Evolutionary conservation across 2,329 filamentous ascomycete species (phyloP).

Genomic region (Pseudocercospora cruenta): DNA sequence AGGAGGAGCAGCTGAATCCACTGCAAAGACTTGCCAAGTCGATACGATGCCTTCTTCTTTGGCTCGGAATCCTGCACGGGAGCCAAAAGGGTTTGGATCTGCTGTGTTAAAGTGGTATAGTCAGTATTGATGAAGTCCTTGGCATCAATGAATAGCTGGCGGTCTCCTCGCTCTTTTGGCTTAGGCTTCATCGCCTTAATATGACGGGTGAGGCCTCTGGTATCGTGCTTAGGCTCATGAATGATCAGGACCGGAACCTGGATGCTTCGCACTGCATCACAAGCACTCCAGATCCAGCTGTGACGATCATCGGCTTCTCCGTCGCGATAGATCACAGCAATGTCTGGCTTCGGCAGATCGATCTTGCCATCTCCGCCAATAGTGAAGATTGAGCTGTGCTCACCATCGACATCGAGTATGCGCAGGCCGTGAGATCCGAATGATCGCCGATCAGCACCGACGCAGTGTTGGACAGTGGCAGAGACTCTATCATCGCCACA

Average conservation of each 20-base stretch:
- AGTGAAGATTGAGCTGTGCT: constrained; percentile 22
- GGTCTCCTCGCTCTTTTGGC: not conserved
- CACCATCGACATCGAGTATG: constrained; percentile 21
- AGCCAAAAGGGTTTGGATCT: not conserved
- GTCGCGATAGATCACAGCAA: constrained; percentile 22
- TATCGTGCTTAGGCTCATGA: not conserved
- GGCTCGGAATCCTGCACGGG: not conserved
- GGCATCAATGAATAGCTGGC: not conserved
- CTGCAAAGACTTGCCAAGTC: not conserved
- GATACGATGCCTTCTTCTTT: not conserved
- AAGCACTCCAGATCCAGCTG: not conserved
- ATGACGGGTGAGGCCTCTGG: not conserved
- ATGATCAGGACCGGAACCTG: constrained; percentile 18
- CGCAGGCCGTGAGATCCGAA: constrained; percentile 15
- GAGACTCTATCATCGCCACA: constrained; percentile 20
- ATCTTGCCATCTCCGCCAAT: constrained; percentile 24
- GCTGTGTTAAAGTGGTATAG: not conserved
- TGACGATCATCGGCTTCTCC: not conserved
- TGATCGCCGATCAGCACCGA: constrained; percentile 19
- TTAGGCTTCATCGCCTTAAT: not conserved
- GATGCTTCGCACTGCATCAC: constrained; percentile 16
- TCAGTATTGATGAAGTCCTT: constrained; percentile 6
- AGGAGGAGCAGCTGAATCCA: constrained; percentile 12
- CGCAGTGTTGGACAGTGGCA: constrained; percentile 29
- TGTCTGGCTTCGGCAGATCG: constrained; percentile 19